A percentile compares a stretch with the other conserved stretches of the same genome.
phyloP scores from a whole-genome alignment of 495 filamentous ascomycete genomes.

The Aeminium ludgeri region DNA sequence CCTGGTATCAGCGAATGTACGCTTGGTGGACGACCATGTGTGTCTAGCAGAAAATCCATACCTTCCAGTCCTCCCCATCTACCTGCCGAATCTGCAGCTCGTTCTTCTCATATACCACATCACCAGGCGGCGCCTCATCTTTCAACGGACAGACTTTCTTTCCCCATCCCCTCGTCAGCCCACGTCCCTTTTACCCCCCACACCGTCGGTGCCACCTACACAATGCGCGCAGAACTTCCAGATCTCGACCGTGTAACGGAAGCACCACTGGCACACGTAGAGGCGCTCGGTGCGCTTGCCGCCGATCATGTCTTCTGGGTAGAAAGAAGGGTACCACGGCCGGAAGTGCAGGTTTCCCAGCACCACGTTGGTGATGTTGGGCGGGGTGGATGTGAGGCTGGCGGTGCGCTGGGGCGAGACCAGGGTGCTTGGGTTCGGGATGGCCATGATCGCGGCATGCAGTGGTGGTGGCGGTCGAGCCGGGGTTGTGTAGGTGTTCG shows the following conservation, averaged over 20 bases:
- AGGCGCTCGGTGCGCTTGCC: conserved; percentile 34
- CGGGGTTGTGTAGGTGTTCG: too few species aligned
- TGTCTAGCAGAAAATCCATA: conserved; percentile 23
- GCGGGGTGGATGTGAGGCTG: conserved; percentile 12
- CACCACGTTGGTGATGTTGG: conserved; percentile 30
- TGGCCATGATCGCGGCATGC: conserved; percentile 2
- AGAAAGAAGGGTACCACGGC: conserved; percentile 32
- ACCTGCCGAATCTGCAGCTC: conserved; percentile 69
- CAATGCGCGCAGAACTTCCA: conserved; percentile 39
- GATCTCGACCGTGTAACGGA: conserved; percentile 71
- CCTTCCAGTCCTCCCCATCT: conserved; percentile 68
- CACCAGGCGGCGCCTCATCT: conserved; percentile 22
- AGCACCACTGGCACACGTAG: conserved; percentile 84
- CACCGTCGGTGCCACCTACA: conserved; percentile 19
- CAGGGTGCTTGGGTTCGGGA: not conserved
- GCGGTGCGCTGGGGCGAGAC: conserved; percentile 8
- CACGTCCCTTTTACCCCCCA: not conserved
- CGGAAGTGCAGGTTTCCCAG: conserved; percentile 29
- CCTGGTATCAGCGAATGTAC: conserved; percentile 4
- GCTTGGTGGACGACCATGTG: not conserved
- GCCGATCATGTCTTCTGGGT: conserved; percentile 28
- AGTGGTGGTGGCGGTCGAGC: too few species aligned
- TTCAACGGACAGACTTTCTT: conserved; percentile 28
- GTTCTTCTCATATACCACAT: conserved; percentile 39
- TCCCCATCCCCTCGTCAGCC: conserved; percentile 13